Conservation (phyloP, 352 stramenopile species). For the Elongisporangium senticosum region DNA sequence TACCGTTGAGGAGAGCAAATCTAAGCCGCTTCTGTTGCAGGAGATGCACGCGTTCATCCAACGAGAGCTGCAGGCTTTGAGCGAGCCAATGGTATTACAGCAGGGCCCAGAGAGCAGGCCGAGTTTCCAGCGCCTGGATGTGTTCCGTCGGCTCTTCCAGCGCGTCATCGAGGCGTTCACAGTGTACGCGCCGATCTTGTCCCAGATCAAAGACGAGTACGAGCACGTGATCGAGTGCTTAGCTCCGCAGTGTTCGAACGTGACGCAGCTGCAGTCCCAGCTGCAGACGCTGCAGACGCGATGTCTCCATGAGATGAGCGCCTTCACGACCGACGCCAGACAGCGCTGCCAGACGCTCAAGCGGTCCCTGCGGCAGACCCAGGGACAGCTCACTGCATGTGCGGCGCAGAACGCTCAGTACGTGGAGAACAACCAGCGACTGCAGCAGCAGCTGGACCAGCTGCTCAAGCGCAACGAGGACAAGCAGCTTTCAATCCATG, state of each 20-base stretch:
- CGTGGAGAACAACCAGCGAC: constrained; percentile 14
- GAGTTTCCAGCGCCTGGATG: constrained; percentile 40
- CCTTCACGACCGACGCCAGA: constrained; percentile 36
- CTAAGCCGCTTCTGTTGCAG: constrained; percentile 24
- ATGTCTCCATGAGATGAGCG: constrained; percentile 50
- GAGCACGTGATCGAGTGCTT: constrained; percentile 32
- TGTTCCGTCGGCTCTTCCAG: constrained; percentile 48
- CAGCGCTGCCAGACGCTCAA: constrained; percentile 29
- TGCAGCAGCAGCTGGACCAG: constrained; percentile 21
- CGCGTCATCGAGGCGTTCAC: constrained; percentile 53
- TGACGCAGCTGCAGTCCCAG: constrained; percentile 43
- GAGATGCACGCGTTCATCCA: constrained; percentile 34
- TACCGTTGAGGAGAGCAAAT: constrained; percentile 8
- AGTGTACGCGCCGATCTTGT: constrained; percentile 56
- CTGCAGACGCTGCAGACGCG: constrained; percentile 57
- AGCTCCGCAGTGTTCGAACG: constrained; percentile 25
- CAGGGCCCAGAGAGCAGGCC: constrained; percentile 4
- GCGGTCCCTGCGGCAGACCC: constrained; percentile 44
- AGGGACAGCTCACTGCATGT: constrained; percentile 42
- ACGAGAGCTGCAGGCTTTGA: constrained; percentile 13
- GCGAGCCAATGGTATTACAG: not conserved
- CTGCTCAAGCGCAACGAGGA: constrained; percentile 31
- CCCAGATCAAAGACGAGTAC: constrained; percentile 63
- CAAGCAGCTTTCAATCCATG: constrained; percentile 42
- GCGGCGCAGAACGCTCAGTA: constrained; percentile 39